These are phyloP conservation scores for Neofusicoccum umdonicola DNA, from an alignment of 2,329 filamentous ascomycete species.

Conservation along the genomic window DNA sequence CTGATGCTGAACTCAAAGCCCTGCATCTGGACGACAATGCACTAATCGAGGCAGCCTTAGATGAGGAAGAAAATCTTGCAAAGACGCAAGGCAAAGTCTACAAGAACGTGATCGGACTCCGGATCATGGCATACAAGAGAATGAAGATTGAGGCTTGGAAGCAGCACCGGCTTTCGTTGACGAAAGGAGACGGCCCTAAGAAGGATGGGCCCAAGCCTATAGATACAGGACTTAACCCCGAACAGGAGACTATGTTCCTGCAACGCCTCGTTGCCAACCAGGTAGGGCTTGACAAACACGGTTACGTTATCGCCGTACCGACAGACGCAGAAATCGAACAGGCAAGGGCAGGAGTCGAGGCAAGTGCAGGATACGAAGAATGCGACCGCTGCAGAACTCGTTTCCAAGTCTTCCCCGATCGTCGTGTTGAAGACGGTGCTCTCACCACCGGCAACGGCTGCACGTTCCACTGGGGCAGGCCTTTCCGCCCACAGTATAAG, in stretches of 20 bases:
- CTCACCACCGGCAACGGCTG: slow-evolving; percentile 76
- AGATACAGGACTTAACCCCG: slow-evolving; percentile 65
- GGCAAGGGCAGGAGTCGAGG: slow-evolving; percentile 63
- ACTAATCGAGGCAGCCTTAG: slow-evolving; percentile 66
- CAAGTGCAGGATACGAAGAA: slow-evolving; percentile 74
- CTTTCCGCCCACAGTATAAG: slow-evolving; percentile 55
- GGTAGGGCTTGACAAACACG: slow-evolving; percentile 61
- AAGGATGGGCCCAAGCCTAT: slow-evolving; percentile 50
- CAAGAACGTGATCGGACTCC: slow-evolving; percentile 77
- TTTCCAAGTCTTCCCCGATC: slow-evolving; percentile 89
- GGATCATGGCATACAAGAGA: slow-evolving; percentile 71
- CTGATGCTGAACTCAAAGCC: slow-evolving; percentile 50
- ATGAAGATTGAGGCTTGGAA: slow-evolving; percentile 74
- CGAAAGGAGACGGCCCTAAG: slow-evolving; percentile 27
- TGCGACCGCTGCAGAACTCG: slow-evolving; percentile 84
- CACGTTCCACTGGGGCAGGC: slow-evolving; percentile 75
- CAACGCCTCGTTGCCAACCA: slow-evolving; percentile 64
- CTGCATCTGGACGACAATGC: slow-evolving; percentile 63
- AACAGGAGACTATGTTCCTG: slow-evolving; percentile 68
- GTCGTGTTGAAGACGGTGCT: slow-evolving; percentile 68
- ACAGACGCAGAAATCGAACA: slow-evolving; percentile 63
- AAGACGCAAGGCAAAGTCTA: slow-evolving; percentile 70
- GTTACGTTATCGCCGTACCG: slow-evolving; percentile 72
- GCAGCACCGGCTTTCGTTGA: slow-evolving; percentile 48
- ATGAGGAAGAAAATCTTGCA: slow-evolving; percentile 76